Evolutionary conservation across 2,329 filamentous ascomycete species (phyloP), one percentile per base, ranked within the genome.

Genomic region (Alternaria conjuncta): DNA sequence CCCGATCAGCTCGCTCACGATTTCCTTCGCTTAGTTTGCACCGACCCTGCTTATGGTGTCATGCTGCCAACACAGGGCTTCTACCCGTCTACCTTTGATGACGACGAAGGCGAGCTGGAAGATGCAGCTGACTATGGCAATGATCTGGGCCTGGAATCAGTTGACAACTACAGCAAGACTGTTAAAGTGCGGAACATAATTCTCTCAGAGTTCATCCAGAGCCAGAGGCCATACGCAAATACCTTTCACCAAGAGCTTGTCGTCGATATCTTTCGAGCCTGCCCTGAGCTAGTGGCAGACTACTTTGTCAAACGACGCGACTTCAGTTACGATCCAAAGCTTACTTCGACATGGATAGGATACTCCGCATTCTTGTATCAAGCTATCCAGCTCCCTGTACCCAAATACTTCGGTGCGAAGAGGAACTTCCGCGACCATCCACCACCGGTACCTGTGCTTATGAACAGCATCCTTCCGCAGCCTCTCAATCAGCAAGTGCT

Each of bases 271-370:
- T 97, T 99, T 75, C 86, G 85, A 65, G 88, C 88, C 8, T 92
- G 91, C 0, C 95, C 96, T 1, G 96, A 98, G 79, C 85, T 98
- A 4, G 88, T 97, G 2, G 91, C 93, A 46, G 90, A 94, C 73
- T 99, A 96, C 78, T 98, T 97, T 75, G 85, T 89, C 46, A 90
- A 88, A 75, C 94, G 93, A 75, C 88, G 90, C 23, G 76, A 75
- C 57, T 96, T 98, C 73, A 88, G 90, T 0, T 93, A 97, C 66
- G 94, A 98, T 45, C 94, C 96, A 0, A 98, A 97, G 75, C 85
- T 96, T 6, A 96, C 94, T 4, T 90, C 94, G 47, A 96, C 94
- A 0, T 99, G 96, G 96, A 92, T 98, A 70, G 94, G 95, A 45
- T 97, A 96, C 76, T 93, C 94, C 0, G 89, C 94, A 0, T 93